Percentiles rank a stretch among this genome's conserved stretches.
Evolutionary conservation across 2,329 filamentous ascomycete species (phyloP).

Genomic region (Pseudocercospora macadamiae): DNA sequence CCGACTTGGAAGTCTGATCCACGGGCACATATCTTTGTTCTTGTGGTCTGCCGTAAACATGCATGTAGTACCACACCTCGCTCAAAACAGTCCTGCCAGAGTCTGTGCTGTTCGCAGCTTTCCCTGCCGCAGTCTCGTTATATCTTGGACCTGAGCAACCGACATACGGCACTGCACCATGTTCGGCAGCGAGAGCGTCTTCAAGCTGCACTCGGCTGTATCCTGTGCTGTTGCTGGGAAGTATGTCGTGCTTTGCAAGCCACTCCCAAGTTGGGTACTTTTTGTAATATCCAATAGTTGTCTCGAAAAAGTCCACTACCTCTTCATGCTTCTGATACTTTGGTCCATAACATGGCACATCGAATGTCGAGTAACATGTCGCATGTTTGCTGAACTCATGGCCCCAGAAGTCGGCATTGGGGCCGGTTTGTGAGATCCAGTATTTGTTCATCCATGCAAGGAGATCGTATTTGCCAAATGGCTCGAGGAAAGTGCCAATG

Average conservation of each 20-base stretch:
- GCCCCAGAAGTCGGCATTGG: conserved; percentile 65
- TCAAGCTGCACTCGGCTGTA: conserved; percentile 60
- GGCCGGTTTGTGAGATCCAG: conserved; percentile 63
- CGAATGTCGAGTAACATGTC: conserved; percentile 69
- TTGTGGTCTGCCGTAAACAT: conserved; percentile 63
- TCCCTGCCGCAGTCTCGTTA: conserved; percentile 63
- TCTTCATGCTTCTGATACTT: conserved; percentile 60
- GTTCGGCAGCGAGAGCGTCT: conserved; percentile 52
- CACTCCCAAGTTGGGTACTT: conserved; percentile 63
- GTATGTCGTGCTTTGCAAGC: conserved; percentile 59
- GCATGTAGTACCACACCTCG: conserved; percentile 70
- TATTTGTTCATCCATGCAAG: conserved; percentile 67
- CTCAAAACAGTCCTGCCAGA: conserved; percentile 60
- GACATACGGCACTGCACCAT: conserved; percentile 61
- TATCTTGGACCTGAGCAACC: conserved; percentile 64
- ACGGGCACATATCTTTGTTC: conserved; percentile 51
- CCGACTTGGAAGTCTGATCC: conserved; percentile 55
- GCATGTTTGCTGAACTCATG: conserved; percentile 35
- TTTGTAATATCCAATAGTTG: conserved; percentile 60
- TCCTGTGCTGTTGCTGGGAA: conserved; percentile 60
- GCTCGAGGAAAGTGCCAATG: conserved; percentile 62
- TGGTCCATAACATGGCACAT: conserved; percentile 66
- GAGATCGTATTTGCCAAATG: conserved; percentile 62
- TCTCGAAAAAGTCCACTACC: conserved; percentile 66
- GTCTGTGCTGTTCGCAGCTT: conserved; percentile 52